phyloP scores from a whole-genome alignment of 805 yeast genomes.

The Monosporozyma servazzii region DNA sequence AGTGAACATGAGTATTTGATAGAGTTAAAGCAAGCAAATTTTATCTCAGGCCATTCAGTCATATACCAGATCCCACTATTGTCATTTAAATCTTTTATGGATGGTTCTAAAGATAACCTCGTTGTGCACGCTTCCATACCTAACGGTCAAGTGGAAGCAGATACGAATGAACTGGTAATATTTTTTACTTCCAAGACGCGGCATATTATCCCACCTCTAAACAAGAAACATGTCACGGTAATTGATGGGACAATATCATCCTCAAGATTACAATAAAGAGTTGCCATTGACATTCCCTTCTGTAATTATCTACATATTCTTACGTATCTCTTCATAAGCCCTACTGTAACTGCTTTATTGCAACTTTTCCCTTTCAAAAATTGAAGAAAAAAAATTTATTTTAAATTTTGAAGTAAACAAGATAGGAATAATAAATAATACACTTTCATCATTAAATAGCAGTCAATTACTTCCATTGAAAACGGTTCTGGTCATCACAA shows the following conservation, averaged over 20 bases:
- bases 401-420: not conserved
- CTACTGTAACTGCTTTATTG: not conserved
- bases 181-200: not conserved
- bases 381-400: not conserved
- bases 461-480: not conserved
- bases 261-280: not conserved
- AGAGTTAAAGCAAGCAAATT: conserved; percentile 12
- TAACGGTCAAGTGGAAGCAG: not conserved
- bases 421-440: not conserved
- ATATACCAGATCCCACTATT: conserved; percentile 9
- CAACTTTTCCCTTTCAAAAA: not conserved
- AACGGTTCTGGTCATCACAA: not conserved
- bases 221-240: not conserved
- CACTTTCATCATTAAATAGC: not conserved
- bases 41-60: conserved; percentile 7
- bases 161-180: not conserved
- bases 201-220: not conserved
- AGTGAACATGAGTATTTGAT: conserved; percentile 3
- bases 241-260: not conserved
- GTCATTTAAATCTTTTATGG: conserved; percentile 7
- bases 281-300: not conserved
- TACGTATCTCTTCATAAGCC: not conserved
- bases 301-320: not conserved
- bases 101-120: not conserved
- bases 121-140: not conserved